Percentiles rank a stretch among this genome's conserved stretches.
Evolutionary conservation across 345 rosid genomes (phyloP).

Genomic region (Rhodamnia argentea): DNA sequence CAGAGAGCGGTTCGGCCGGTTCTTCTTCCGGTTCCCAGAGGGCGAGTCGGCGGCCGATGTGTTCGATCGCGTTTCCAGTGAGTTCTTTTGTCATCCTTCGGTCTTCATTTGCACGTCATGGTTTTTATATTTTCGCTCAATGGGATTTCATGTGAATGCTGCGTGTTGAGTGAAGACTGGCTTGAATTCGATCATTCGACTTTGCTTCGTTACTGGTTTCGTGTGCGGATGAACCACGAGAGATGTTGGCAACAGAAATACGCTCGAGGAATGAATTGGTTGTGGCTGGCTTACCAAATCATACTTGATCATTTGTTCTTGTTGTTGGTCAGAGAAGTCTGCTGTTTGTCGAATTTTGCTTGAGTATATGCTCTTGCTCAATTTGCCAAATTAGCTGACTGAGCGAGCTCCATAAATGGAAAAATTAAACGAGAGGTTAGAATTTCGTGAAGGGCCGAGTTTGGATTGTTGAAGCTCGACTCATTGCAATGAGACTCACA

Average conservation of each 20-base stretch:
- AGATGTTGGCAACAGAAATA: background rate
- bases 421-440: background rate
- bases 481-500: background rate
- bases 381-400: background rate
- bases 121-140: background rate
- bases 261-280: background rate
- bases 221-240: background rate
- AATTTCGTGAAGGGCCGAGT: background rate
- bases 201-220: background rate
- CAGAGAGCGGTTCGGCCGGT: slow-evolving; percentile 71
- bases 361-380: background rate
- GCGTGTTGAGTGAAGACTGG: background rate
- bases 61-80: slow-evolving; percentile 94
- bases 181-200: background rate
- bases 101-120: background rate
- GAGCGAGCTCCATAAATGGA: background rate
- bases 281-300: background rate
- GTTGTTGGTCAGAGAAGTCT: background rate
- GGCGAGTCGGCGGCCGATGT: slow-evolving; percentile 99
- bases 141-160: background rate
- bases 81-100: background rate
- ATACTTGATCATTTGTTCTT: background rate
- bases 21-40: slow-evolving; percentile 89
- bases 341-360: background rate
- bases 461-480: background rate